Evolutionary conservation across 2,329 filamentous ascomycete genomes (phyloP), one percentile per base, ranked within the genome.

Genomic region (Cadophora gregata): DNA sequence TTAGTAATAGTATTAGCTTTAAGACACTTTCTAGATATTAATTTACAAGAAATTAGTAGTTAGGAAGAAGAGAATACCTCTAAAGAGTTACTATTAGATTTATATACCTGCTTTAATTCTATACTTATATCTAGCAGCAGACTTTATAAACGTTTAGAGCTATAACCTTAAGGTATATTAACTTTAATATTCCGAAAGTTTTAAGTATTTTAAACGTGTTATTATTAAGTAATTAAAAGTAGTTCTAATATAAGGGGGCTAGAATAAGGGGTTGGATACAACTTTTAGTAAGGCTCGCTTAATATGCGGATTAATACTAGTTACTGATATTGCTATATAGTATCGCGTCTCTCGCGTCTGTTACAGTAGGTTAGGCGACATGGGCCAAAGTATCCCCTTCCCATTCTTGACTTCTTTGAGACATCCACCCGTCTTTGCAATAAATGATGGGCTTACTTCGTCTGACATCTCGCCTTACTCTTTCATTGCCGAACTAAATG

Each of bases 281-380:
- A 21, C 4, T 45, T 45, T 60, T 24, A 9, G 31, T 25, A 27
- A 50, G 48, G 25, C 38, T 38, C n/a, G 48, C n/a, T 25, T 21
- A 16, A 55, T n/a, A 53, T 51, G 31, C 38, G 27, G 31, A 45
- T 27, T 42, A n/a, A 45, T 5, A 10, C 27, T 63, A 36, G 31
- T 27, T 7, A 33, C 27, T 14, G 21, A 38, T 29, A 58, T 42
- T n/a, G 21, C 36, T 38, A 14, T 38, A 38, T 59, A 24, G 27
- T 59, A 59, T 59, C 56, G 33, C 56, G 24, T 14, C 33, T 53
- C 21, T 42, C 21, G 56, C 55, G 55, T 59, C n/a, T 36, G n/a
- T n/a, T n/a, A n/a, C n/a, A n/a, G n/a, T n/a, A n/a, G n/a, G n/a
- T n/a, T n/a, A n/a, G n/a, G n/a, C n/a, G n/a, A n/a, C n/a, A n/a